These are phyloP conservation scores for Cocos nucifera DNA, from an alignment of 176 grass and related monocot species.

Conservation along the genomic window DNA sequence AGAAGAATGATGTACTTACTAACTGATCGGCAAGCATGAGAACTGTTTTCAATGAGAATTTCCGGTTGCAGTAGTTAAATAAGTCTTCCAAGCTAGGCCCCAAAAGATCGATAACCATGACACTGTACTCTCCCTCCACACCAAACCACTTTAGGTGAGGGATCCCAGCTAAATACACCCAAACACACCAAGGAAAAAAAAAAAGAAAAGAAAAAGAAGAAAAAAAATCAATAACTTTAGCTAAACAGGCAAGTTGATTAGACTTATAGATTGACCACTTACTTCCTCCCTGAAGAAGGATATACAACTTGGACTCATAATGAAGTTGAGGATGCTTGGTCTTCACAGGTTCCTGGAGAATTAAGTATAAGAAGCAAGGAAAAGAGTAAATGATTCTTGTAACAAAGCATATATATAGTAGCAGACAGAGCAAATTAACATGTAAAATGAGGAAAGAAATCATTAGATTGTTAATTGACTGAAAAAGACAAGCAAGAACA, in stretches of 20 bases:
- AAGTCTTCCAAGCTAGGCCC: constrained; percentile 74
- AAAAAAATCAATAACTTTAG: too few species aligned
- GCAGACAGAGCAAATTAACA: not conserved
- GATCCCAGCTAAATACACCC: constrained; percentile 41
- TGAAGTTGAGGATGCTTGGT: constrained; percentile 77
- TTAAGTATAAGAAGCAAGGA: not conserved
- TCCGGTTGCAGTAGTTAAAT: constrained; percentile 74
- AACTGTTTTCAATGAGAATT: constrained; percentile 67
- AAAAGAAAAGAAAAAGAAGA: not conserved
- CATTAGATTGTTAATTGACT: too few species aligned
- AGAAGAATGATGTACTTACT: constrained; percentile 21
- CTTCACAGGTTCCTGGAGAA: constrained; percentile 61
- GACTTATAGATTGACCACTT: constrained; percentile 26
- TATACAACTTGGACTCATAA: constrained; percentile 73
- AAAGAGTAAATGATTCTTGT: too few species aligned
- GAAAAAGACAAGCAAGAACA: too few species aligned
- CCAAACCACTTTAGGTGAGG: constrained; percentile 70
- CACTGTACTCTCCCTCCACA: constrained; percentile 72
- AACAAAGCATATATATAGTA: constrained; percentile 3
- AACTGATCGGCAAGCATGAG: constrained; percentile 81
- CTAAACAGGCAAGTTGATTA: not conserved
- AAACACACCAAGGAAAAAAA: not conserved
- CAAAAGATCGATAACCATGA: constrained; percentile 84
- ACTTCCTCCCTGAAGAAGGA: constrained; percentile 76
- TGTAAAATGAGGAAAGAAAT: too few species aligned